Conservation (phyloP, 148 eudicot species). For the Rhododendron griersonianum region DNA sequence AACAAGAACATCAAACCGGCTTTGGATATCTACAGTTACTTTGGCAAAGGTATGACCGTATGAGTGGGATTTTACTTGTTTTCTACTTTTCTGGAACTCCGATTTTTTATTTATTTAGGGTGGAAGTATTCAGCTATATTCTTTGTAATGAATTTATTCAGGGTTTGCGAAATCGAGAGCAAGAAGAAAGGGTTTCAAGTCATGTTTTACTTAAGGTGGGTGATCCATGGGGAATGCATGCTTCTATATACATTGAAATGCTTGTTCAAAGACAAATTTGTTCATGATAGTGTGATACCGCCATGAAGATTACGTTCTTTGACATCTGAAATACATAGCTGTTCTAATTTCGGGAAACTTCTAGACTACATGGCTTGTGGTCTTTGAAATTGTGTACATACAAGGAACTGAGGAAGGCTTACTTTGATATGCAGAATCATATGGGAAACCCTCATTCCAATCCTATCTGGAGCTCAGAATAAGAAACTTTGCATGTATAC, state of each 20-base stretch:
- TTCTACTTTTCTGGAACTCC: neutral
- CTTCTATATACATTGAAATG: neutral
- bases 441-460: neutral
- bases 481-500: neutral
- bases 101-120: neutral
- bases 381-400: neutral
- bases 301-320: neutral
- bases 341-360: neutral
- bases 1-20: slow-evolving; percentile 72
- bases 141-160: slow-evolving; percentile 22
- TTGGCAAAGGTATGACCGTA: slow-evolving; percentile 57
- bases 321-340: neutral
- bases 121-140: slow-evolving; percentile 1
- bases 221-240: neutral
- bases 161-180: slow-evolving; percentile 90
- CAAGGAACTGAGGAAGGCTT: neutral
- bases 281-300: neutral
- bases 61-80: neutral
- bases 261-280: neutral
- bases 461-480: neutral
- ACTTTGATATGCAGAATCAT: neutral
- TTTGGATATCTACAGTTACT: slow-evolving; percentile 66
- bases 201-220: slow-evolving; percentile 70
- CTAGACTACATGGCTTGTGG: neutral
- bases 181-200: slow-evolving; percentile 89